Conservation (phyloP, 2,329 filamentous ascomycete genomes). For the Coniosporium tulheliwenetii region DNA sequence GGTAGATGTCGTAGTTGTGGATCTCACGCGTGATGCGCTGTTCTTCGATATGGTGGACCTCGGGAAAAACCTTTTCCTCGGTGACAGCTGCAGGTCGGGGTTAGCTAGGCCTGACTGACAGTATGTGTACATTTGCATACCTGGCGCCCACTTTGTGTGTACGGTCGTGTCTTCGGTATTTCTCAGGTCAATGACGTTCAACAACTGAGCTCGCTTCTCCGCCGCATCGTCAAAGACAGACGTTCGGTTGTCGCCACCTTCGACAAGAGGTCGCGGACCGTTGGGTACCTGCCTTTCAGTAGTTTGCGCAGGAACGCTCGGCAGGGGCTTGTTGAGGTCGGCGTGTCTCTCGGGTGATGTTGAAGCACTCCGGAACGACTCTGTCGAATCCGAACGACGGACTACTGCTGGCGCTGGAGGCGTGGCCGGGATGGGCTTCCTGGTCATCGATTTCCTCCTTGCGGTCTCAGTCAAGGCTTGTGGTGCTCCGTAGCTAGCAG, state of each 20-base stretch:
- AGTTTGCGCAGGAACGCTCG: slow-evolving; percentile 3
- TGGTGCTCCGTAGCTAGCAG: neutral
- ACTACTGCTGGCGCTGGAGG: too few relatives aligned
- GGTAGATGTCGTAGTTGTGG: slow-evolving; percentile 36
- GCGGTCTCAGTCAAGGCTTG: neutral
- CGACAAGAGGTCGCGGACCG: neutral
- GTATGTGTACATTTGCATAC: slow-evolving; percentile 8
- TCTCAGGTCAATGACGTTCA: slow-evolving; percentile 17
- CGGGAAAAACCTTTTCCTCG: slow-evolving; percentile 30
- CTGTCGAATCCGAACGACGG: too few relatives aligned
- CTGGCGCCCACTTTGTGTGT: slow-evolving; percentile 21
- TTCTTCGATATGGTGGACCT: slow-evolving; percentile 29
- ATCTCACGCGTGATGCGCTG: slow-evolving; percentile 36
- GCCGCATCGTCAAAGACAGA: neutral
- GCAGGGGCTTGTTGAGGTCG: slow-evolving; percentile 9
- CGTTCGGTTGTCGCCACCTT: neutral
- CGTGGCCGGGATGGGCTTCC: neutral
- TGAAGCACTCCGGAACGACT: too few relatives aligned
- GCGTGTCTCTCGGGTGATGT: too few relatives aligned
- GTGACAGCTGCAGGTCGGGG: slow-evolving; percentile 25
- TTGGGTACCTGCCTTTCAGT: neutral
- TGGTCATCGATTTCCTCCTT: neutral
- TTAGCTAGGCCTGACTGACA: neutral
- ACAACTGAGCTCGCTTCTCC: slow-evolving; percentile 4
- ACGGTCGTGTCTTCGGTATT: slow-evolving; percentile 23